These are phyloP conservation scores for Anthoceros angustus DNA, from an alignment of 225 moss, liverwort and hornwort species.

Conservation along the genomic window DNA sequence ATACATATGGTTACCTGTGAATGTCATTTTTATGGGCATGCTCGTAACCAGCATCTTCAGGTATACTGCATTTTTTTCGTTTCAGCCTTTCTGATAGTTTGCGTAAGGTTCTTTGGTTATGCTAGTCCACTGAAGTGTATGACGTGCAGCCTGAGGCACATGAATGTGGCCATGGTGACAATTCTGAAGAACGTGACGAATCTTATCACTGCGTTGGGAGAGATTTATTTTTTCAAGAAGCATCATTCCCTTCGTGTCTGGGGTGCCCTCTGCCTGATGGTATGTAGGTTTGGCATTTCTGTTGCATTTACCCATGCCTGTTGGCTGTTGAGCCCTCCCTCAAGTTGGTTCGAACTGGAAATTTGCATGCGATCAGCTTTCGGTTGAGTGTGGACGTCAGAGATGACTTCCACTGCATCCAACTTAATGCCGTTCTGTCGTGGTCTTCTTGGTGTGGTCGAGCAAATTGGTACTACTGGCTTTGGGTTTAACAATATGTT, in stretches of 20 bases:
- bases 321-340: neutral
- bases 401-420: too few species aligned
- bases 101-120: neutral
- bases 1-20: conserved; percentile 90
- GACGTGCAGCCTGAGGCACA: conserved; percentile 59
- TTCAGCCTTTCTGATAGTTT: neutral
- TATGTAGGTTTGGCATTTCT: too few species aligned
- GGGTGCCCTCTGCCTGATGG: conserved; percentile 81
- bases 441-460: too few species aligned
- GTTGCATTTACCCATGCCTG: too few species aligned
- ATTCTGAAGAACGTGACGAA: conserved; percentile 97
- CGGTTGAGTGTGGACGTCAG: too few species aligned
- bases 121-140: neutral
- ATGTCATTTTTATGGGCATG: conserved; percentile 87
- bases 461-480: too few species aligned
- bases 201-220: conserved; percentile 87
- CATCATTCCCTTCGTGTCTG: conserved; percentile 75
- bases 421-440: too few species aligned
- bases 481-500: too few species aligned
- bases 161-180: conserved; percentile 99
- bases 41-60: conserved; percentile 94
- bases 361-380: too few species aligned
- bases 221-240: conserved; percentile 89
- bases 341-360: too few species aligned
- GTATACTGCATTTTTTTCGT: conserved; percentile 15